These are phyloP conservation scores for Backusella macrospora DNA, from an alignment of 192 early-diverging fungal species.

Conservation along the genomic window DNA sequence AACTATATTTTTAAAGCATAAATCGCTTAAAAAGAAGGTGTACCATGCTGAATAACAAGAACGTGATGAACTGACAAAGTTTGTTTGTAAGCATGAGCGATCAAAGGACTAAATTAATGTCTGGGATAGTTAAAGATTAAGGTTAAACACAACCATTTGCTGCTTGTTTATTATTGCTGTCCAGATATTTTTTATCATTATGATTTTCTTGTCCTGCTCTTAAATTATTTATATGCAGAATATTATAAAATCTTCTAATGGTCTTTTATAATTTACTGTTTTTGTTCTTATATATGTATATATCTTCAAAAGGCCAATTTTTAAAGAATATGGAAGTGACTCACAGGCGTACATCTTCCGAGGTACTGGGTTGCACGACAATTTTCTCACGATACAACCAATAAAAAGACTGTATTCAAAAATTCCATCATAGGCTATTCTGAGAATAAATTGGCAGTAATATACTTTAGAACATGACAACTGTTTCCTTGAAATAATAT, in stretches of 20 bases:
- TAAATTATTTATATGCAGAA: no score
- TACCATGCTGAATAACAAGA: not conserved
- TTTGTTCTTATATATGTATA: not conserved
- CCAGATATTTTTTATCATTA: no score
- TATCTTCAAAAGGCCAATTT: not conserved
- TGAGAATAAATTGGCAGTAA: not conserved
- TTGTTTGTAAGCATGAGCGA: conserved; percentile 12
- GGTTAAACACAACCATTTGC: not conserved
- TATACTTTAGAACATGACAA: conserved; percentile 14
- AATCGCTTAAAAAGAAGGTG: not conserved
- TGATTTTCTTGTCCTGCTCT: no score
- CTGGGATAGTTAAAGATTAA: not conserved
- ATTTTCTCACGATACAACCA: conserved; percentile 26
- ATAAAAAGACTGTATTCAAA: not conserved
- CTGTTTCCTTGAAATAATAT: conserved; percentile 8
- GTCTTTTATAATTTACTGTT: not conserved
- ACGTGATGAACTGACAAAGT: not conserved
- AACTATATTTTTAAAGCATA: not conserved
- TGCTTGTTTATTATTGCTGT: not conserved
- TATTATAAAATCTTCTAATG: no score
- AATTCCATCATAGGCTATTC: conserved; percentile 14
- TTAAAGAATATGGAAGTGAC: not conserved
- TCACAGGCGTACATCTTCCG: not conserved
- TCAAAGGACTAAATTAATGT: not conserved
- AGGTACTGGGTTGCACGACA: not conserved